Evolutionary conservation across 129 eudicot species (phyloP).

Genomic region (Flaveria brownii): DNA sequence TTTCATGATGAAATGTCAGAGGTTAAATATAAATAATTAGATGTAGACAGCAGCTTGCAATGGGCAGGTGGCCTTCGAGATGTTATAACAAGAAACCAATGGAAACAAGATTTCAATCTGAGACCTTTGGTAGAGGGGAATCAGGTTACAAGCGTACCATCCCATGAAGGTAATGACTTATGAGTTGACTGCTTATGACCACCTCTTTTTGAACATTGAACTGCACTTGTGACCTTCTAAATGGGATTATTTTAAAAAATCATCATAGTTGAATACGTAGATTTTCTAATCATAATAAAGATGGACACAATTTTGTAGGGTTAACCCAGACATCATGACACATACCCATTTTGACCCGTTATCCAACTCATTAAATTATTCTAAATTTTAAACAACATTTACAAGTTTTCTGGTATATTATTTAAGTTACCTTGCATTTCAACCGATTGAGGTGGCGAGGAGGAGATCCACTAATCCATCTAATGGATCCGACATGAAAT

Average conservation of each 20-base stretch:
- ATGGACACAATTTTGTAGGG: not conserved
- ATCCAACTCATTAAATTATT: not conserved
- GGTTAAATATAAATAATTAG: not conserved
- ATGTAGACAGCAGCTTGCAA: too few species aligned
- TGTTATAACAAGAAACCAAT: too few species aligned
- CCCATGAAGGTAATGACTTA: too few species aligned
- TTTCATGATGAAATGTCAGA: not conserved
- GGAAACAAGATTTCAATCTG: too few species aligned
- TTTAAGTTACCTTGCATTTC: slow-evolving; percentile 74
- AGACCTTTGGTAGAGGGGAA: too few species aligned
- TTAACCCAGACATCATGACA: not conserved
- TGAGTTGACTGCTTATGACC: not conserved
- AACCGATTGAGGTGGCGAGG: slow-evolving; percentile 50
- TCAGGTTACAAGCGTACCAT: too few species aligned
- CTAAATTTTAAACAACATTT: not conserved
- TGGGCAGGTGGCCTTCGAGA: too few species aligned
- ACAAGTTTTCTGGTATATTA: not conserved
- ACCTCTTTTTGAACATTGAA: too few species aligned
- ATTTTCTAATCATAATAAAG: not conserved
- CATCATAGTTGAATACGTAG: not conserved
- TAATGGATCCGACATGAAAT: slow-evolving; percentile 89
- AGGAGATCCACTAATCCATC: slow-evolving; percentile 70
- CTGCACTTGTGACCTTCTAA: not conserved
- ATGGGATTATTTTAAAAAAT: not conserved
- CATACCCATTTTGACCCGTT: not conserved